phyloP scores from a whole-genome alignment of 352 stramenopile species.

The Hyaloperonospora brassicae region DNA sequence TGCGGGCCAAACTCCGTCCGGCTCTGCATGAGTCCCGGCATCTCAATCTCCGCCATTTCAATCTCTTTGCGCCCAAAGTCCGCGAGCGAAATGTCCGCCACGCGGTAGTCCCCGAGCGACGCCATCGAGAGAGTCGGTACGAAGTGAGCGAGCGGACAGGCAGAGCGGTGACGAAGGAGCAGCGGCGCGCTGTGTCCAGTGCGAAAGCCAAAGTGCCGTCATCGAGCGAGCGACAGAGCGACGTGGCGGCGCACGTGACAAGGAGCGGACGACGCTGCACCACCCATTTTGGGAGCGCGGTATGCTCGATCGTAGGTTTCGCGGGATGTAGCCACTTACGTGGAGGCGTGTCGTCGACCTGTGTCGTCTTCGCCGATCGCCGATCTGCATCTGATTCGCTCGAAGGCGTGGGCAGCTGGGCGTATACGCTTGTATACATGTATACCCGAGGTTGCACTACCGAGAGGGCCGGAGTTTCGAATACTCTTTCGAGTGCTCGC shows the following conservation, averaged over 20 bases:
- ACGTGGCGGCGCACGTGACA: background rate
- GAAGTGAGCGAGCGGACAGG: constrained; percentile 4
- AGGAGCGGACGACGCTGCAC: constrained; percentile 16
- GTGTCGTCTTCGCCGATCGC: too few relatives aligned
- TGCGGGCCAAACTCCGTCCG: constrained; percentile 85
- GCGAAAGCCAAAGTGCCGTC: constrained; percentile 24
- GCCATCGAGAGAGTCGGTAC: constrained; percentile 29
- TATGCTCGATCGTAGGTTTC: too few relatives aligned
- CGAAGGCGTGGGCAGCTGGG: too few relatives aligned
- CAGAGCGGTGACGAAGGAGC: background rate
- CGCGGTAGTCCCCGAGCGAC: constrained; percentile 65
- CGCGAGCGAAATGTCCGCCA: constrained; percentile 97
- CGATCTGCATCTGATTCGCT: too few relatives aligned
- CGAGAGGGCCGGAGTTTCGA: too few relatives aligned
- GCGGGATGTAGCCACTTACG: too few relatives aligned
- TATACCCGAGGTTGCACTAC: too few relatives aligned
- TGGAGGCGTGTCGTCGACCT: too few relatives aligned
- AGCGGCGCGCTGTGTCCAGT: too few relatives aligned
- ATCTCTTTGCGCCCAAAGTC: constrained; percentile 99
- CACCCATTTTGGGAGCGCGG: constrained; percentile 11
- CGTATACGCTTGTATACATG: too few relatives aligned
- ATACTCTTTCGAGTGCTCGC: too few relatives aligned
- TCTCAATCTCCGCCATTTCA: constrained; percentile 97
- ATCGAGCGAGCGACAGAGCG: too few relatives aligned
- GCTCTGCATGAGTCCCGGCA: constrained; percentile 97